Conservation (phyloP, 345 rosid species). For the Pseudoturritis turrita region DNA sequence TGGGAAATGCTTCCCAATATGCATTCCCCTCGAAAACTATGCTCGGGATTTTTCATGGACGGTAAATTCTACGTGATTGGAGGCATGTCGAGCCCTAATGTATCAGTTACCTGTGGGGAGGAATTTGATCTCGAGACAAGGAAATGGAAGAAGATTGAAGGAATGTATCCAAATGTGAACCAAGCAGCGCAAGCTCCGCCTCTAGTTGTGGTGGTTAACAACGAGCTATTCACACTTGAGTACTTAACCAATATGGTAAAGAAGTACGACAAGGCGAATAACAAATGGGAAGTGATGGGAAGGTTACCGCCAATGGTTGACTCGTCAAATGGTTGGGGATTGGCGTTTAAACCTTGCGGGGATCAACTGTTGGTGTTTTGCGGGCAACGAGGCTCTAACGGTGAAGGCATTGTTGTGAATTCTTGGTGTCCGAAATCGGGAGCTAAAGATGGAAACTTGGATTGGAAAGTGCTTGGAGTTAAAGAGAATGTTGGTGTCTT, state of each 20-base stretch:
- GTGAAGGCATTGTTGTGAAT: slow-evolving; percentile 65
- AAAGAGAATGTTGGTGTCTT: slow-evolving; percentile 76
- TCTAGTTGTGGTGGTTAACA: slow-evolving; percentile 68
- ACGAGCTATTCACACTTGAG: slow-evolving; percentile 70
- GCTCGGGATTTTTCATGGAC: slow-evolving; percentile 86
- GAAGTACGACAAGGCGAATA: slow-evolving; percentile 58
- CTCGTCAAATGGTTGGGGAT: slow-evolving; percentile 78
- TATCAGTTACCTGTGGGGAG: slow-evolving; percentile 62
- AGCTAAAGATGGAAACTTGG: slow-evolving; percentile 50
- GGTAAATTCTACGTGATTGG: slow-evolving; percentile 76
- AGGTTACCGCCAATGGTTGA: slow-evolving; percentile 77
- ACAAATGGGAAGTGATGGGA: slow-evolving; percentile 68
- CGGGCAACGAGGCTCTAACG: slow-evolving; percentile 64
- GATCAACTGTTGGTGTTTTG: slow-evolving; percentile 59
- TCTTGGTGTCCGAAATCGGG: slow-evolving; percentile 73
- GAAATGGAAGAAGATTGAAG: slow-evolving; percentile 61
- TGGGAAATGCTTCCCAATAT: slow-evolving; percentile 71
- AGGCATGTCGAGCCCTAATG: slow-evolving; percentile 65
- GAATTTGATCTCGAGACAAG: slow-evolving; percentile 61
- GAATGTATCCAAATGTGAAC: slow-evolving; percentile 77
- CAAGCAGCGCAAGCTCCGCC: slow-evolving; percentile 88
- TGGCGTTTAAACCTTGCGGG: slow-evolving; percentile 86
- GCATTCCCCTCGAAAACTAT: slow-evolving; percentile 64
- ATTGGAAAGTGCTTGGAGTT: slow-evolving; percentile 75
- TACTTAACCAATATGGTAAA: slow-evolving; percentile 68